phyloP scores from a whole-genome alignment of 306 rosid genomes.

The Castanospermum australe region DNA sequence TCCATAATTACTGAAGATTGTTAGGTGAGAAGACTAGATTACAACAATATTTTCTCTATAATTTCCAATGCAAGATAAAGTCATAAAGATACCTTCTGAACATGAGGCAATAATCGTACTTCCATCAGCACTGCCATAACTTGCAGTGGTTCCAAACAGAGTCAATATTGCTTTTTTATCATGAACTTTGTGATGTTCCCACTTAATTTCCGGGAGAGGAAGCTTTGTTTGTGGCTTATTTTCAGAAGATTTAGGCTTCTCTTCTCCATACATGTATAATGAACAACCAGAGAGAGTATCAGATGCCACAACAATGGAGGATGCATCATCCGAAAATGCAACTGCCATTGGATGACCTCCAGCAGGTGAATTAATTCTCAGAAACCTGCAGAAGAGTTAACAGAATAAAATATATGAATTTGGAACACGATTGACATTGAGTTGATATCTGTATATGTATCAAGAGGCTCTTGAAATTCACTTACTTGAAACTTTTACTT shows the following conservation, averaged over 20 bases:
- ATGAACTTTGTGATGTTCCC: constrained; percentile 86
- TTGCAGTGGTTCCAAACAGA: constrained; percentile 74
- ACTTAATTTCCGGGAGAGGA: constrained; percentile 94
- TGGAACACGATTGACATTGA: constrained; percentile 19
- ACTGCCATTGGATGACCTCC: constrained; percentile 93
- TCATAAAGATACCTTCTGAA: constrained; percentile 79
- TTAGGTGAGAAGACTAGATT: constrained; percentile 6
- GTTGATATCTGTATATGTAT: background rate
- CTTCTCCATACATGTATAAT: constrained; percentile 91
- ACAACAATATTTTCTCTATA: background rate
- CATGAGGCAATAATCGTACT: constrained; percentile 86
- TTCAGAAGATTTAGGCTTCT: constrained; percentile 61
- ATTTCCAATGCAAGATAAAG: background rate
- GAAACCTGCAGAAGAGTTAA: constrained; percentile 61
- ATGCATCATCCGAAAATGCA: constrained; percentile 62
- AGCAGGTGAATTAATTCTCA: constrained; percentile 79
- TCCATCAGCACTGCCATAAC: constrained; percentile 93
- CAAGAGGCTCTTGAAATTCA: constrained; percentile 33
- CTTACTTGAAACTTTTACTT: constrained; percentile 95
- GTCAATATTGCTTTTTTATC: constrained; percentile 73
- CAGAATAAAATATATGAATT: constrained; percentile 18
- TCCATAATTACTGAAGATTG: constrained; percentile 1
- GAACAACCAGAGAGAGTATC: constrained; percentile 70
- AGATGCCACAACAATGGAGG: constrained; percentile 79
- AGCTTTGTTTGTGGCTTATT: constrained; percentile 66